Evolutionary conservation across 495 filamentous ascomycete species (phyloP).

Genomic region (Symbiotaphrina buchneri): DNA sequence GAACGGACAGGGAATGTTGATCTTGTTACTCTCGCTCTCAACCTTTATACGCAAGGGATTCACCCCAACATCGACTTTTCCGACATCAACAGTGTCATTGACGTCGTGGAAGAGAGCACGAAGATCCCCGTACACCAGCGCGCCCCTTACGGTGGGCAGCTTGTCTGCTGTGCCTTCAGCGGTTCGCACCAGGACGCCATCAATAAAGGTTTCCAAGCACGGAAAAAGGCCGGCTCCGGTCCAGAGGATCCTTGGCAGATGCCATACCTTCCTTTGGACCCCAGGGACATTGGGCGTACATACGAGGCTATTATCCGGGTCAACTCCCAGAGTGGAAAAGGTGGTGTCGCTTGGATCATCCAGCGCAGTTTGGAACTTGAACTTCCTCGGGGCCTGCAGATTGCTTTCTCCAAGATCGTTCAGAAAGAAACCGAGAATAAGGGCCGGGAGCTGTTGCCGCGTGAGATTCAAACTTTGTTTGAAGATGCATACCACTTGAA

Average conservation of each 20-base stretch:
- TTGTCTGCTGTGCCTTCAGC: constrained; percentile 77
- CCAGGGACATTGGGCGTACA: constrained; percentile 78
- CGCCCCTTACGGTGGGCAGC: constrained; percentile 71
- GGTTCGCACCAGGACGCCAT: constrained; percentile 94
- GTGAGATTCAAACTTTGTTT: constrained; percentile 74
- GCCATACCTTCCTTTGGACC: constrained; percentile 86
- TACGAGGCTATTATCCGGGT: constrained; percentile 97
- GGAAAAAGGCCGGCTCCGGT: constrained; percentile 32
- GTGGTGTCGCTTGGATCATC: constrained; percentile 88
- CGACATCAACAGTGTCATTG: constrained; percentile 68
- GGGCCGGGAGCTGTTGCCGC: constrained; percentile 60
- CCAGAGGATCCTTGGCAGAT: constrained; percentile 41
- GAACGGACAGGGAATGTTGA: constrained; percentile 95
- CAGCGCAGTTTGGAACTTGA: constrained; percentile 74
- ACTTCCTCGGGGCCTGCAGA: constrained; percentile 76
- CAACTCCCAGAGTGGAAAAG: constrained; percentile 92
- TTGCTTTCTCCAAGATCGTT: constrained; percentile 76
- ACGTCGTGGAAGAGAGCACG: constrained; percentile 77
- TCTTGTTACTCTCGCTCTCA: constrained; percentile 80
- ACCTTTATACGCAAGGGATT: constrained; percentile 91
- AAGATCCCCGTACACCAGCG: constrained; percentile 87
- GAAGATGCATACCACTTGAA: constrained; percentile 68
- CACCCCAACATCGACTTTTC: constrained; percentile 81
- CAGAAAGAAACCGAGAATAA: constrained; percentile 51
- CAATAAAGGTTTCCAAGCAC: constrained; percentile 77